Evolutionary conservation across 768 basidiomycete species (phyloP), one percentile per base, ranked within the genome.

Genomic region (Clitopilus hobsonii): DNA sequence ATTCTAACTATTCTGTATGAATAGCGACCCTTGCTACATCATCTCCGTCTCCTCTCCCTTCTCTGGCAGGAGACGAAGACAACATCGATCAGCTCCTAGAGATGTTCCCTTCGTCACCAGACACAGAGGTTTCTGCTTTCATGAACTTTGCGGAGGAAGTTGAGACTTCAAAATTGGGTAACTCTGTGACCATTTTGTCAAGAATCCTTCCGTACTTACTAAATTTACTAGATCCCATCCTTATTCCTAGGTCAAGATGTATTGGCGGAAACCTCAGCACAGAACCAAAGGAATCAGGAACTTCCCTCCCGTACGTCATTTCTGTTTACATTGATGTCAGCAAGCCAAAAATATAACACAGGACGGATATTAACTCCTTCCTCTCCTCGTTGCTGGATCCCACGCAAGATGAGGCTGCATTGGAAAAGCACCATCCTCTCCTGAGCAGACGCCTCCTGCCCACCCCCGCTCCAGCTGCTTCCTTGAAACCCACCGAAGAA

Each of bases 61-160:
- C 41, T 0, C 67, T 71, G 1, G 74, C 71, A 0, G 74, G 75
- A 38, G 70, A 68, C 3, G 78, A 82, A 48, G 71, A 75, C 45
- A 72, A 80, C 50, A 60, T 82, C 5, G 83, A 85, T 60, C 75
- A 84, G 56, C 65, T 88, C 18, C 78, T 79, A 58, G 58, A 75
- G 30, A 65, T 71, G 16, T 51, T 61, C 18, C 55, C 58, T n/a
- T 82, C 81, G 6, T 79, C 80, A 14, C 80, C 81, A 14, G 61
- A 71, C 61, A 79, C 77, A 3, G 75, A 76, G 2, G 68, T 72
- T 1, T 69, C 76, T n/a, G 59, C 54, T 49, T 55, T 51, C 56
- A 66, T 55, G 28, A 48, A 59, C 36, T 51, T 65, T 41, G 67
- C 67, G 26, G 63, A 76, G 52, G 69, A 73, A 4, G 54, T 80